A percentile compares a stretch with the other conserved stretches of the same genome.
Evolutionary conservation across 2,329 filamentous ascomycete species (phyloP).

Genomic region (Fusarium chlamydosporum): DNA sequence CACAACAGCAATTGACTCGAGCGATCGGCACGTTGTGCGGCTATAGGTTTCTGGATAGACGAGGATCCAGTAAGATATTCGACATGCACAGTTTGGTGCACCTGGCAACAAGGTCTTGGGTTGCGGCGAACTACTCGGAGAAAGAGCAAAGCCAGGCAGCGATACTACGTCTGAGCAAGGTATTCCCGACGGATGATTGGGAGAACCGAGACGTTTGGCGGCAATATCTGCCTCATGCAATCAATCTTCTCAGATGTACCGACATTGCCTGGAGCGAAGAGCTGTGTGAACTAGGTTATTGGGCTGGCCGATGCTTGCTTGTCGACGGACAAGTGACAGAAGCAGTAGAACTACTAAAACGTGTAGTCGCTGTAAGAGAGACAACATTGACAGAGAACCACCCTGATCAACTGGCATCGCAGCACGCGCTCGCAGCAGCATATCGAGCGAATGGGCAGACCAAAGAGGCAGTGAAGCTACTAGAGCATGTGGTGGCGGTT

Average conservation of each 20-base stretch:
- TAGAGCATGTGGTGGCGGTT: no score
- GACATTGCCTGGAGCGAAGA: background rate
- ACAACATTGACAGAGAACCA: background rate
- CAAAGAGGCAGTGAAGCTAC: no score
- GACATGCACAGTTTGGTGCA: constrained; percentile 1
- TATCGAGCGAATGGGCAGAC: background rate
- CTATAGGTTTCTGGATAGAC: background rate
- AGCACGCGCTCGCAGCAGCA: background rate
- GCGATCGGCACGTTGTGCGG: constrained; percentile 50
- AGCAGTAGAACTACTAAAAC: background rate
- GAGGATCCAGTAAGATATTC: background rate
- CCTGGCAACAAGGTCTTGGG: background rate
- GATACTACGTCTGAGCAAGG: background rate
- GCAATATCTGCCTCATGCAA: background rate
- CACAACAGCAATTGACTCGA: constrained; percentile 41
- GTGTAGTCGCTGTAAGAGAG: background rate
- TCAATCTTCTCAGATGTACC: background rate
- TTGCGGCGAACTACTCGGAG: background rate
- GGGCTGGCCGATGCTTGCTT: background rate
- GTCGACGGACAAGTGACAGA: background rate
- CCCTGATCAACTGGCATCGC: background rate
- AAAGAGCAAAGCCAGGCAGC: background rate
- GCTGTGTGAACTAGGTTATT: background rate
- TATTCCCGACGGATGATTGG: background rate
- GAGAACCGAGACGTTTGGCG: background rate